Evolutionary conservation across 768 basidiomycete species (phyloP).

Genomic region (Hypsizygus marmoreus): DNA sequence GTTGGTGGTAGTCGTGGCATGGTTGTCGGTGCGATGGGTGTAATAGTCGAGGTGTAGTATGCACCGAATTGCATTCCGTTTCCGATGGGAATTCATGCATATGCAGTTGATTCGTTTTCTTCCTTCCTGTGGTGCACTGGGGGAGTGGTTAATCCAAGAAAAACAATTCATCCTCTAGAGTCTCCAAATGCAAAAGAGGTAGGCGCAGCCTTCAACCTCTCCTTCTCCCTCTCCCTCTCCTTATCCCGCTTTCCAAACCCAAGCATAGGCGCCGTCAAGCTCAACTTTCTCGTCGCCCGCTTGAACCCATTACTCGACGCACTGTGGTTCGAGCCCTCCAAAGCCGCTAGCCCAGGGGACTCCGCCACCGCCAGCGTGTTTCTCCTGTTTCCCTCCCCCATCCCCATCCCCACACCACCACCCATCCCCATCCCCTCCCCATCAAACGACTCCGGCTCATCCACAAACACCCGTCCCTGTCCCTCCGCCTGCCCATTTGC

Average conservation of each 20-base stretch:
- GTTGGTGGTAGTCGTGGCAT: too few species aligned
- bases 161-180: too few species aligned
- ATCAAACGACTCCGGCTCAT: neutral
- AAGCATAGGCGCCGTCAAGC: conserved; percentile 63
- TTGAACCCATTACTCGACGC: conserved; percentile 30
- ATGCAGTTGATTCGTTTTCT: too few species aligned
- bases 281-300: conserved; percentile 64
- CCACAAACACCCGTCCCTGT: neutral
- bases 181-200: conserved; percentile 12
- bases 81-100: too few species aligned
- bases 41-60: too few species aligned
- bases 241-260: conserved; percentile 58
- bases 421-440: neutral
- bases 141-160: too few species aligned
- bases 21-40: too few species aligned
- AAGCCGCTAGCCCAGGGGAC: conserved; percentile 9
- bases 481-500: too few species aligned
- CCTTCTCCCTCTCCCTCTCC: conserved; percentile 48
- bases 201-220: conserved; percentile 21
- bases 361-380: too few species aligned
- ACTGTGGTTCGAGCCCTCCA: conserved; percentile 15
- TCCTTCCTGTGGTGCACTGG: too few species aligned
- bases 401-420: neutral
- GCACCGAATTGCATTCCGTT: too few species aligned
- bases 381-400: too few species aligned